phyloP scores from a whole-genome alignment of 768 basidiomycete species.

The Postia placenta region DNA sequence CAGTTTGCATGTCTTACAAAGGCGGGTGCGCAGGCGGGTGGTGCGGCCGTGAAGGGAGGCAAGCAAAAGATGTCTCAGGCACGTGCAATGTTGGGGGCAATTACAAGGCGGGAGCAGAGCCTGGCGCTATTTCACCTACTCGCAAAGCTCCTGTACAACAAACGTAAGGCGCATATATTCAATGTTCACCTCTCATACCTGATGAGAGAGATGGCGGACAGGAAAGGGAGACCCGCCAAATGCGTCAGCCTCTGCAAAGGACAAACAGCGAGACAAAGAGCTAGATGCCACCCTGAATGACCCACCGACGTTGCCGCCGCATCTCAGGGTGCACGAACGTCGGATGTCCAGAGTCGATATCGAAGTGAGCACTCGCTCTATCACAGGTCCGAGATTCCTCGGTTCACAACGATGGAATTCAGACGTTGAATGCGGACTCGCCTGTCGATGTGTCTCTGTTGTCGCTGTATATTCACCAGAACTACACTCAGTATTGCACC shows the following conservation, averaged over 20 bases:
- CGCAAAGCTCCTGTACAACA: constrained; percentile 93
- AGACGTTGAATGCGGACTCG: constrained; percentile 76
- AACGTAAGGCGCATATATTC: constrained; percentile 47
- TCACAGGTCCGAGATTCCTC: background rate
- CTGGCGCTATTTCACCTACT: constrained; percentile 87
- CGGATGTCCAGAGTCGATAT: constrained; percentile 69
- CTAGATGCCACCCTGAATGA: constrained; percentile 52
- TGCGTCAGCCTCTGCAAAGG: constrained; percentile 51
- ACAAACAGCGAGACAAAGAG: constrained; percentile 53
- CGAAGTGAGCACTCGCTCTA: constrained; percentile 41
- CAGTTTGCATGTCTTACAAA: constrained; percentile 80
- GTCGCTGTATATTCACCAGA: constrained; percentile 90
- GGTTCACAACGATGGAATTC: background rate
- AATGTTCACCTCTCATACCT: background rate
- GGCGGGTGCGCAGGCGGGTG: constrained; percentile 28
- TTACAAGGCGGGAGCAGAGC: constrained; percentile 80
- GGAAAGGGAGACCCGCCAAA: constrained; percentile 70
- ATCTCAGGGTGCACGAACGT: constrained; percentile 56
- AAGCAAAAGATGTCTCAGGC: constrained; percentile 26
- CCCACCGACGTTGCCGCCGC: constrained; percentile 49
- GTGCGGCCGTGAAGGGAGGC: background rate
- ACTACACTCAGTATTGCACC: constrained; percentile 80
- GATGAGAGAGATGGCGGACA: constrained; percentile 25
- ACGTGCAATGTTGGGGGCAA: constrained; percentile 53
- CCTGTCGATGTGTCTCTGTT: constrained; percentile 90